Base-by-base conservation (phyloP, 2,329 filamentous ascomycete species). In the Clarireedia paspali region DNA sequence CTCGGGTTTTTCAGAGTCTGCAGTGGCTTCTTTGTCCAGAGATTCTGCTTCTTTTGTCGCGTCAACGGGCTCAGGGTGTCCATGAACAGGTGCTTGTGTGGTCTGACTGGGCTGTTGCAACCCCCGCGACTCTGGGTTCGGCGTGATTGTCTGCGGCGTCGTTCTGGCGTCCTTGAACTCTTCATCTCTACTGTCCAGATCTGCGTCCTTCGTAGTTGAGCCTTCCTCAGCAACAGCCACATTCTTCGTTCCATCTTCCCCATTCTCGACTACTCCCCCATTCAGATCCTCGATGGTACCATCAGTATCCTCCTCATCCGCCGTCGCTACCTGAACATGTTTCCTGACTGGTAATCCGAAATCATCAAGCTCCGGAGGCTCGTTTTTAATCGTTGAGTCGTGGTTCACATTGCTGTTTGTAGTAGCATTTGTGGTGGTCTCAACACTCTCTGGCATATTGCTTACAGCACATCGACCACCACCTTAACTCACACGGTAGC, bases 301-400 rank as follows among this genome's bases (percentile, higher is more conserved):
- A 5, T 23, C 20, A 24, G 17, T 17, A 17, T 49, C 27, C 27
- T 52, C 40, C n/a, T 26, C 9, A n/a, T 14, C 55, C 38, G 62
- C 59, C n/a, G 50, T 45, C 47, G 57, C 57, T 60, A 62, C 56
- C 36, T 60, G 53, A 44, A 57, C 50, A 20, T 72, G 69, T 63
- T 76, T 80, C 67, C 75, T 77, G 59, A 86, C 78, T 17, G 85
- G 85, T 60, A 89, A 72, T 50, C 86, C 86, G 68, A 89, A 89
- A 62, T 89, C 86, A 69, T 89, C 86, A 57, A 83, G 72, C 65
- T 85, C 81, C 50, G 40, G 44, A 36, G 53, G 50, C 47, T 47
- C 55, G 14, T 49, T n/a, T 58, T 58, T 48, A 34, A 50, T 34
- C 44, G 45, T 59, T 36, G 39, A 52, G 15, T 17, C 47, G 23